Percentiles rank a stretch among this genome's conserved stretches.
Evolutionary conservation across 2,329 filamentous ascomycete species (phyloP).

Genomic region (Chaetomiaceae sp.): DNA sequence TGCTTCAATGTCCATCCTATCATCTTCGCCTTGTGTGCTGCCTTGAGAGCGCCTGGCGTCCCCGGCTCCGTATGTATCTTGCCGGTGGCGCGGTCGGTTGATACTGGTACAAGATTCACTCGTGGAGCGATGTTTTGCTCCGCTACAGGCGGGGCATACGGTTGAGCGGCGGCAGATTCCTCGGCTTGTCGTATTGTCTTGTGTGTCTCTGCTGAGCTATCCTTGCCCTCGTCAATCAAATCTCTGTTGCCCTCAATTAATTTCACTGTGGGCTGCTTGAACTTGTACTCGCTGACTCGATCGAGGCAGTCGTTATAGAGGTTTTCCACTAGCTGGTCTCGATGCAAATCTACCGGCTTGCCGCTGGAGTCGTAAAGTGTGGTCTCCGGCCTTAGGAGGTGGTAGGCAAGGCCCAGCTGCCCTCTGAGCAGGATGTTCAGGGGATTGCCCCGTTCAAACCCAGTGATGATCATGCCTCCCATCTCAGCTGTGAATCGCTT

Average conservation of each 20-base stretch:
- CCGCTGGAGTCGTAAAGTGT: constrained; percentile 86
- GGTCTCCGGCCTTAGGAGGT: constrained; percentile 72
- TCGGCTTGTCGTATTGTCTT: constrained; percentile 71
- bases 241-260: constrained; percentile 79
- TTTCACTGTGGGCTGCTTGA: constrained; percentile 64
- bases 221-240: constrained; percentile 76
- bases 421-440: constrained; percentile 86
- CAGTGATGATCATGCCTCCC: constrained; percentile 97
- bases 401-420: constrained; percentile 82
- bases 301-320: constrained; percentile 95
- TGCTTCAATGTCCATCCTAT: constrained; percentile 79
- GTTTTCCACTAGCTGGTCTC: constrained; percentile 81
- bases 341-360: constrained; percentile 68
- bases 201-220: constrained; percentile 65
- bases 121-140: constrained; percentile 51
- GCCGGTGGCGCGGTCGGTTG: constrained; percentile 66
- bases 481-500: constrained; percentile 82
- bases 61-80: constrained; percentile 68
- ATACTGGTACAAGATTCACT: constrained; percentile 57
- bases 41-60: constrained; percentile 64
- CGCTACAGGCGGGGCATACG: constrained; percentile 49
- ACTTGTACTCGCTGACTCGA: constrained; percentile 84
- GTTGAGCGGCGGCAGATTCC: constrained; percentile 61
- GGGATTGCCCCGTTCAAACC: constrained; percentile 92
- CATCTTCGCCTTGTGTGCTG: constrained; percentile 68